A percentile compares a stretch with the other conserved stretches of the same genome.
These are phyloP conservation scores for Tetraselmis chui DNA, from an alignment of 139 green algal genomes.

Conservation along the genomic window DNA sequence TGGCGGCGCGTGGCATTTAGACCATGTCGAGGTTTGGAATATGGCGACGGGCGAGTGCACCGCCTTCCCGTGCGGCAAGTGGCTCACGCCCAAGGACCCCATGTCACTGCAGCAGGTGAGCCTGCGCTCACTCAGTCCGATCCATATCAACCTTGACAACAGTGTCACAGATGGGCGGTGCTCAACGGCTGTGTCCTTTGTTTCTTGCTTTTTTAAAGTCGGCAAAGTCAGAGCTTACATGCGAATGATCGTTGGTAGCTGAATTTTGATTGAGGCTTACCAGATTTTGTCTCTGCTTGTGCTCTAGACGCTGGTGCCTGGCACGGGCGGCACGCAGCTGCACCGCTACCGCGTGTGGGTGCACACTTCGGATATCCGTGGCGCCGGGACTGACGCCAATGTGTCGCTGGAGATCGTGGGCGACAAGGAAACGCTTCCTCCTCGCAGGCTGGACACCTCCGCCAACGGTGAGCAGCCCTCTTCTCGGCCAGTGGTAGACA, in stretches of 20 bases:
- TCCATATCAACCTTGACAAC: too few species aligned
- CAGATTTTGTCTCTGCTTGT: too few species aligned
- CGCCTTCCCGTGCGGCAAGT: slow-evolving; percentile 36
- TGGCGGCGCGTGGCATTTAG: background rate
- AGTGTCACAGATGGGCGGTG: too few species aligned
- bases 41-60: slow-evolving; percentile 21
- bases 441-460: slow-evolving; percentile 33
- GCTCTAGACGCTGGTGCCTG: slow-evolving; percentile 20
- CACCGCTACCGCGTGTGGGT: slow-evolving; percentile 37
- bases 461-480: slow-evolving; percentile 25
- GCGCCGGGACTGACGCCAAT: slow-evolving; percentile 44
- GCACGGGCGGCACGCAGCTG: background rate
- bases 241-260: too few species aligned
- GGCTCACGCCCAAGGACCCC: slow-evolving; percentile 33
- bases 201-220: too few species aligned
- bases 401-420: slow-evolving; percentile 36
- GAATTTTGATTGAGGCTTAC: too few species aligned
- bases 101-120: slow-evolving; percentile 22
- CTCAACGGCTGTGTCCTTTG: too few species aligned
- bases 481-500: too few species aligned
- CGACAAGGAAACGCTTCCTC: slow-evolving; percentile 15
- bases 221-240: too few species aligned
- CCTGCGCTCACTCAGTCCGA: too few species aligned
- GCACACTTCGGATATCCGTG: slow-evolving; percentile 44
- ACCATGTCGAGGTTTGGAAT: slow-evolving; percentile 34